A percentile compares a stretch with the other conserved stretches of the same genome.
Evolutionary conservation across 352 stramenopile genomes (phyloP).

Genomic region (Albugo laibachii): DNA sequence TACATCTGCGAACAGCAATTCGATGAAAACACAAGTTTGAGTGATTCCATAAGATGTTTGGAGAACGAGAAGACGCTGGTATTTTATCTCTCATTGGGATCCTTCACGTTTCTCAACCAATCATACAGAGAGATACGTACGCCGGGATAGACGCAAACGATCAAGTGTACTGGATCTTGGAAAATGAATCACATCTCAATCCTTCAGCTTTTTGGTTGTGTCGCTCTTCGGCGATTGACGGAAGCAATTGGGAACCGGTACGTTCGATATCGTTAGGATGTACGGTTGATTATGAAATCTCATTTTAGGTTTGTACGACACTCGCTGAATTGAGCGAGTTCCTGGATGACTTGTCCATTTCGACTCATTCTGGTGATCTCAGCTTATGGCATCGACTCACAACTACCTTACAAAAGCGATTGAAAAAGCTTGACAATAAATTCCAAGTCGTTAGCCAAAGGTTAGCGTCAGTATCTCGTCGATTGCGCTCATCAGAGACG

Average conservation of each 20-base stretch:
- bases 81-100: neutral
- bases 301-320: neutral
- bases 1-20: constrained; percentile 43
- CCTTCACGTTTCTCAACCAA: neutral
- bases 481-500: no score
- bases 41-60: constrained; percentile 20
- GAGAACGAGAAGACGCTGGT: neutral
- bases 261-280: no score
- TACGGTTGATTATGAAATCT: no score
- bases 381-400: neutral
- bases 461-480: no score
- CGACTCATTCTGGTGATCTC: neutral
- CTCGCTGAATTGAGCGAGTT: neutral
- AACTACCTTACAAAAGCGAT: neutral
- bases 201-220: constrained; percentile 41
- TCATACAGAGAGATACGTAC: constrained; percentile 23
- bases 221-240: constrained; percentile 17
- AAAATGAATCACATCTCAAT: constrained; percentile 29
- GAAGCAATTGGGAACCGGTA: constrained; percentile 36
- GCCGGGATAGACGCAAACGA: constrained; percentile 21
- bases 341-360: neutral
- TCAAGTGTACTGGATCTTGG: constrained; percentile 34
- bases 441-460: no score
- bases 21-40: constrained; percentile 38
- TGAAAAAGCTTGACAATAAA: neutral